Base-by-base conservation (phyloP, 2,329 filamentous ascomycete genomes). In the Fusarium keratoplasticum region DNA sequence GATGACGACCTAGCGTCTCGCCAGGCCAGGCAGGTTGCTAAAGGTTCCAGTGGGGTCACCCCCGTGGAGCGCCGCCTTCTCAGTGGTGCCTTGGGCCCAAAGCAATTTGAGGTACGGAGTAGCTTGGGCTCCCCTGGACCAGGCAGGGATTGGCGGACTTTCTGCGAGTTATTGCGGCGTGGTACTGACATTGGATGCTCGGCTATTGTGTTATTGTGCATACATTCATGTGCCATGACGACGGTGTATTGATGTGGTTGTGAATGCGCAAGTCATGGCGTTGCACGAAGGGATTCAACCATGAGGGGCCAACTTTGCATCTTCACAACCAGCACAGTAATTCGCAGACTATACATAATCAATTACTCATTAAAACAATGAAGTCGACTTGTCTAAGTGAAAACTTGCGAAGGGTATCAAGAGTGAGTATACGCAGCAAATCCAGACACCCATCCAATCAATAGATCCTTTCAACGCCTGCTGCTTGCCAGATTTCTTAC, bases 331-430 rank as follows among this genome's bases (percentile, higher is more conserved):
- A 5, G 14, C 22, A 47, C 42, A 47, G 10, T 47, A 8, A 27
- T 27, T 47, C 27, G 8, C 25, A 20, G 6, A 31, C 6, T n/a
- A 18, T 31, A 31, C 47, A 54, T 31, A 54, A 54, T 50, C 47
- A 54, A 54, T 54, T 54, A 54, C 47, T 52, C 47, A 58, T 55
- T 52, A 31, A 47, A 55, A 54, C 20, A 65, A 54, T 63, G 33
- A 64, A 74, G 69, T 71, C 36, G 31, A 58, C 57, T 67, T 47
- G 60, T 74, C 68, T 70, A 69, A 54, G 50, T 66, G 42, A 40
- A 54, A 73, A 68, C 64, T 73, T 72, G 62, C 44, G 62, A 66
- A 76, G 74, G 74, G 74, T 76, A 76, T 76, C 74, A 76, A 76
- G 63, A 72, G 61, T 71, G 71, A 66, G 73, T 73, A 73, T 72